A percentile compares a stretch with the other conserved stretches of the same genome.
Evolutionary conservation across 495 filamentous ascomycete species (phyloP).

Genomic region (Platismatia glauca): DNA sequence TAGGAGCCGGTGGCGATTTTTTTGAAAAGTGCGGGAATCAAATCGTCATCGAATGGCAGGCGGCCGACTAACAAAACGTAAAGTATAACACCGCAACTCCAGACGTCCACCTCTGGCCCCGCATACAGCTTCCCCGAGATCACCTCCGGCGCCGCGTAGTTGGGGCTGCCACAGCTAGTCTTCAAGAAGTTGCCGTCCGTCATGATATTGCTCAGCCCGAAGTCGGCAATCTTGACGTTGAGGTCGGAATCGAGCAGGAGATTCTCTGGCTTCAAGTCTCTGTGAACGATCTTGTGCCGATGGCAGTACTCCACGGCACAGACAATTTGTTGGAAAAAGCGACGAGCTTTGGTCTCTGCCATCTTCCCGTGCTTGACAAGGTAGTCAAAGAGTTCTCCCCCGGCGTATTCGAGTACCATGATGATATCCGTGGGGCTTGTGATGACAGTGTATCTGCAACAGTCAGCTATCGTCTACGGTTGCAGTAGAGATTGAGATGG

Average conservation of each 20-base stretch:
- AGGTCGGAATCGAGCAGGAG: conserved; percentile 84
- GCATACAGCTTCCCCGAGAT: conserved; percentile 97
- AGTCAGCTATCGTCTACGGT: conserved; percentile 14
- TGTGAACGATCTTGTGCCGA: conserved; percentile 95
- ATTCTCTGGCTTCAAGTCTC: conserved; percentile 97
- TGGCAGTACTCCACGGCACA: conserved; percentile 99
- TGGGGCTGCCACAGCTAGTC: conserved; percentile 95
- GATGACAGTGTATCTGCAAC: conserved; percentile 80
- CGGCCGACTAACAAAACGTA: conserved; percentile 90
- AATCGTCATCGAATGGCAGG: conserved; percentile 95
- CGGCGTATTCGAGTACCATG: conserved; percentile 97
- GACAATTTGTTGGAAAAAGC: conserved; percentile 99
- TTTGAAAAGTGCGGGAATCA: conserved; percentile 77
- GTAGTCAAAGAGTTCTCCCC: conserved; percentile 94
- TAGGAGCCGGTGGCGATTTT: conserved; percentile 88
- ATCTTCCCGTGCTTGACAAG: conserved; percentile 86
- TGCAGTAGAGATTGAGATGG: background rate
- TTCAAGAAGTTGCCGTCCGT: conserved; percentile 98
- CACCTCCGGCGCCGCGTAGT: conserved; percentile 96
- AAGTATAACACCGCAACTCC: conserved; percentile 97
- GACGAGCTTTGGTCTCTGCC: conserved; percentile 77
- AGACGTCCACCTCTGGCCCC: conserved; percentile 95
- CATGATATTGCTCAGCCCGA: conserved; percentile 98
- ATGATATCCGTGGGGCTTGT: conserved; percentile 89
- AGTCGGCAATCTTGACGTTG: conserved; percentile 98